These are phyloP conservation scores for Paracorniculantispora psalliotae DNA, from an alignment of 2,329 filamentous ascomycete species.

Conservation along the genomic window DNA sequence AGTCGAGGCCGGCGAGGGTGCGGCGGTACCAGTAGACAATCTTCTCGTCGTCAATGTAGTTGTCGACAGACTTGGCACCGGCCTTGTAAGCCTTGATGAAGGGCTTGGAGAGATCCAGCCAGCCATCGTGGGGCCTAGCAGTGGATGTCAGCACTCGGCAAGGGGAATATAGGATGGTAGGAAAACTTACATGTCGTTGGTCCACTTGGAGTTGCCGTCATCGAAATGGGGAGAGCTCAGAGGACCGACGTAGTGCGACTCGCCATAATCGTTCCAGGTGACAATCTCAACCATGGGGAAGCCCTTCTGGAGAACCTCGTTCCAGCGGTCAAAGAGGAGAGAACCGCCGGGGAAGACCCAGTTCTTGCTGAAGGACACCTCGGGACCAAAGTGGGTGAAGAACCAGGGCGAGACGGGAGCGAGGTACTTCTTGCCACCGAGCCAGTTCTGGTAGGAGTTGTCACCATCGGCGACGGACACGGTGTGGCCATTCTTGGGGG, in stretches of 20 bases:
- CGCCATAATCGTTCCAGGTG: slow-evolving; percentile 48
- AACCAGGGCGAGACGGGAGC: slow-evolving; percentile 42
- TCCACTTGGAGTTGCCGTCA: slow-evolving; percentile 44
- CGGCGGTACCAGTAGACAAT: slow-evolving; percentile 54
- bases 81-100: slow-evolving; percentile 50
- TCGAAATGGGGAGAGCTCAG: slow-evolving; percentile 38
- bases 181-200: slow-evolving; percentile 39
- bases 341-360: slow-evolving; percentile 56
- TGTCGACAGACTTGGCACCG: slow-evolving; percentile 33
- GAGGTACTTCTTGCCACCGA: slow-evolving; percentile 43
- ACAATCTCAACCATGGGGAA: slow-evolving; percentile 45
- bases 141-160: neutral
- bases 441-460: slow-evolving; percentile 27
- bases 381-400: slow-evolving; percentile 42
- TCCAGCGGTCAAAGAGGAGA: slow-evolving; percentile 56
- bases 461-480: slow-evolving; percentile 39
- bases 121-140: slow-evolving; percentile 40
- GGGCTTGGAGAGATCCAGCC: slow-evolving; percentile 48
- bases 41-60: slow-evolving; percentile 42
- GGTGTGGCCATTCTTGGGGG: slow-evolving; percentile 34
- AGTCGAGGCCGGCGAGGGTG: slow-evolving; percentile 40
- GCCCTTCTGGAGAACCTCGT: slow-evolving; percentile 37
- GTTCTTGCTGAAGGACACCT: slow-evolving; percentile 45
- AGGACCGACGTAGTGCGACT: slow-evolving; percentile 50
- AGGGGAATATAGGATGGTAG: neutral